Conservation (phyloP, 2,329 filamentous ascomycete genomes). For the Ceratocystis huliohia region DNA sequence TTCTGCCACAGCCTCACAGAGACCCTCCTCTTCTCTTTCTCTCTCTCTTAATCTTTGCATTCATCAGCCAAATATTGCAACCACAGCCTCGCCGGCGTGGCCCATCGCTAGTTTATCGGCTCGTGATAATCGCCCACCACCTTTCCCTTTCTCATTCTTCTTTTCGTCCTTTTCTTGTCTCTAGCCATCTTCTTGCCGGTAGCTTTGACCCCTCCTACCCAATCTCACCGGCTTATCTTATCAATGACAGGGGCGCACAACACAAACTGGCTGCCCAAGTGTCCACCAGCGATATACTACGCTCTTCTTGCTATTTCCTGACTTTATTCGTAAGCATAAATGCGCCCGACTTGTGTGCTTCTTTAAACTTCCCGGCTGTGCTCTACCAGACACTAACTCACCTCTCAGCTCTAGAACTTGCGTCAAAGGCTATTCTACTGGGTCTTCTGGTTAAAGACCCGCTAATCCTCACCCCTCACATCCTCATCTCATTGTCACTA, state of each 20-base stretch:
- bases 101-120: background rate
- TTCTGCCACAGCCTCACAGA: background rate
- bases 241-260: constrained; percentile 1
- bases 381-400: background rate
- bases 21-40: background rate
- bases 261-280: background rate
- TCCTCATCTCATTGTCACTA: constrained; percentile 2
- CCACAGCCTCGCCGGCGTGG: background rate
- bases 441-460: background rate
- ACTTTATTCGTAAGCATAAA: background rate
- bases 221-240: constrained; percentile 14
- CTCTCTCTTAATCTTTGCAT: background rate
- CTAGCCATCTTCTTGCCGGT: background rate
- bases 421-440: background rate
- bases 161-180: background rate
- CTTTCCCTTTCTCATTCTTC: background rate
- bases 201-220: background rate
- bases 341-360: too few species aligned
- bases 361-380: too few species aligned
- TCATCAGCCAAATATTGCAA: background rate
- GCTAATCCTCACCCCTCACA: background rate
- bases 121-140: background rate
- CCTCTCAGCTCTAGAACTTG: background rate
- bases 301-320: background rate
- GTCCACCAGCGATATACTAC: background rate